Evolutionary conservation across 1,284 basidiomycete species (phyloP).

Genomic region (Trichosporon ovoides): DNA sequence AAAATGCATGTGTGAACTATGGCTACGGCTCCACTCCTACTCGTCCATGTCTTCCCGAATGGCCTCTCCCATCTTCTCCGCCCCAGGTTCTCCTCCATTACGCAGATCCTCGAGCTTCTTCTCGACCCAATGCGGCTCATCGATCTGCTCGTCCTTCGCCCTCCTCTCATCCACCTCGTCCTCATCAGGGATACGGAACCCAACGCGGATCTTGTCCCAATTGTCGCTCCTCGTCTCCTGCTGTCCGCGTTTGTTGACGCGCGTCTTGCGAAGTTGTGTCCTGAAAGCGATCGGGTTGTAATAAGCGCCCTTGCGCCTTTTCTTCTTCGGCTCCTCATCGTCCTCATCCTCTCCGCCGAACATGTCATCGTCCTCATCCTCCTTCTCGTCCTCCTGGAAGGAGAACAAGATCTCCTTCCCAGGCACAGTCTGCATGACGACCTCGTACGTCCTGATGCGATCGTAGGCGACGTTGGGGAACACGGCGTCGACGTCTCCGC

Average conservation of each 20-base stretch:
- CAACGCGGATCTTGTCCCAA: constrained; percentile 41
- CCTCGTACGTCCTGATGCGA: constrained; percentile 43
- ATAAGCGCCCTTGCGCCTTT: constrained; percentile 63
- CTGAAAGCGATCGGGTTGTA: constrained; percentile 82
- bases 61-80: neutral
- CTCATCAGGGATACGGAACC: constrained; percentile 26
- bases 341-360: constrained; percentile 16
- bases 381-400: constrained; percentile 54
- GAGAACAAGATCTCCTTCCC: constrained; percentile 72
- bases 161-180: constrained; percentile 22
- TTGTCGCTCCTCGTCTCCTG: constrained; percentile 19
- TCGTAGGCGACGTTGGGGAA: constrained; percentile 35
- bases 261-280: constrained; percentile 77
- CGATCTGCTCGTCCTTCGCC: constrained; percentile 13
- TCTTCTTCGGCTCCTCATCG: constrained; percentile 21
- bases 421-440: constrained; percentile 26
- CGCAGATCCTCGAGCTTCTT: constrained; percentile 16
- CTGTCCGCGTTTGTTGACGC: constrained; percentile 40
- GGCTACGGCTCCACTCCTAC: neutral
- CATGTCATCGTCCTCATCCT: constrained; percentile 19
- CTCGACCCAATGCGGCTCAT: constrained; percentile 37
- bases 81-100: neutral
- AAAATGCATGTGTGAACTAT: constrained; percentile 6
- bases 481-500: neutral
- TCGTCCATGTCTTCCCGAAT: constrained; percentile 1